phyloP scores from a whole-genome alignment of 768 basidiomycete genomes.

The Tephrocybe sp. region DNA sequence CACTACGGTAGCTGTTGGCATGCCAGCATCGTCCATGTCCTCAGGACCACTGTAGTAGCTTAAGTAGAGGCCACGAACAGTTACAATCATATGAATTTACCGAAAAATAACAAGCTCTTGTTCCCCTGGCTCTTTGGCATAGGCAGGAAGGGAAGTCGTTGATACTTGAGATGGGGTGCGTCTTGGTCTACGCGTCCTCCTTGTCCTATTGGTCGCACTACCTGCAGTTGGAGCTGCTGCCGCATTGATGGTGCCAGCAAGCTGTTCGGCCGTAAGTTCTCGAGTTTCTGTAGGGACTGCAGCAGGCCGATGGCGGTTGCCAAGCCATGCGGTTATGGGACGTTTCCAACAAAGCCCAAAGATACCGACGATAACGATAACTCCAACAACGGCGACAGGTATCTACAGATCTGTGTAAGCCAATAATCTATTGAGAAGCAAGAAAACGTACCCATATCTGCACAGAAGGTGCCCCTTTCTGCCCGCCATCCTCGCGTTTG shows the following conservation, averaged over 20 bases:
- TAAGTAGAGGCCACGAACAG: neutral
- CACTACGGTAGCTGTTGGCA: slow-evolving; percentile 37
- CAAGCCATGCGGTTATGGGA: neutral
- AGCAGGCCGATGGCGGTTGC: neutral
- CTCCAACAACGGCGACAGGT: slow-evolving; percentile 14
- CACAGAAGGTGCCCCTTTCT: neutral
- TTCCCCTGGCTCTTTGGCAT: slow-evolving; percentile 85
- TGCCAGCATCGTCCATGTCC: slow-evolving; percentile 54
- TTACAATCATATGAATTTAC: slow-evolving; percentile 23
- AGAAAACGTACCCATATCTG: slow-evolving; percentile 19
- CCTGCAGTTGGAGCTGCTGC: slow-evolving; percentile 18
- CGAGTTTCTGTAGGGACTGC: slow-evolving; percentile 13
- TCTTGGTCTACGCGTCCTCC: slow-evolving; percentile 39
- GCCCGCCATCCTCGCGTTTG: neutral
- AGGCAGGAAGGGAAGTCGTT: slow-evolving; percentile 72
- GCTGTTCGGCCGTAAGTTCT: slow-evolving; percentile 59
- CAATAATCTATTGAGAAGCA: neutral
- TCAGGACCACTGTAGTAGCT: slow-evolving; percentile 40
- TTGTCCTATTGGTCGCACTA: slow-evolving; percentile 27
- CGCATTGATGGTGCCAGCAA: slow-evolving; percentile 46
- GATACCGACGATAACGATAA: neutral
- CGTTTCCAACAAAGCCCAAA: slow-evolving; percentile 7
- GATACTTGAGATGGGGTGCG: slow-evolving; percentile 82
- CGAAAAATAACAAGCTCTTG: slow-evolving; percentile 73
- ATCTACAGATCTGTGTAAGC: slow-evolving; percentile 3